Evolutionary conservation across 495 filamentous ascomycete species (phyloP).

Genomic region (Penicillium bovifimosum): DNA sequence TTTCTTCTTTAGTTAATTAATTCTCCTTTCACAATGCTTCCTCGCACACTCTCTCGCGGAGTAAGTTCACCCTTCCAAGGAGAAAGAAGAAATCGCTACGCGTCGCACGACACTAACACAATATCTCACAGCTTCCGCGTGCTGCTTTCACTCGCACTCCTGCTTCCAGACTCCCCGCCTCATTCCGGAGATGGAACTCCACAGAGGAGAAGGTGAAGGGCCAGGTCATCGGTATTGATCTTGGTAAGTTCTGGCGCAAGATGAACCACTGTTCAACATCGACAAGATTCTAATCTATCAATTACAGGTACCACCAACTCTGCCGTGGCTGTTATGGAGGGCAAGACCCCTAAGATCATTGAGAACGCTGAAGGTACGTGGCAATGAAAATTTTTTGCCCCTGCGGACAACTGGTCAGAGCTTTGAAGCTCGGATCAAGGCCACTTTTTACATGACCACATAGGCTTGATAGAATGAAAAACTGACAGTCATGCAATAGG

Average conservation of each 20-base stretch:
- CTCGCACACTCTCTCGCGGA: slow-evolving; percentile 54
- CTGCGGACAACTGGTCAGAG: slow-evolving; percentile 9
- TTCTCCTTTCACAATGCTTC: slow-evolving; percentile 45
- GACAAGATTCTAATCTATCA: slow-evolving; percentile 15
- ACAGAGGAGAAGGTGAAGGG: slow-evolving; percentile 90
- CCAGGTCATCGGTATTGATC: slow-evolving; percentile 95
- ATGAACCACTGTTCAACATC: background rate
- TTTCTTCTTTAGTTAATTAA: slow-evolving; percentile 37
- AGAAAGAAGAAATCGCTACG: slow-evolving; percentile 10
- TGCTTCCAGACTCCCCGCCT: slow-evolving; percentile 49
- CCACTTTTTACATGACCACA: background rate
- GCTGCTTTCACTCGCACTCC: slow-evolving; percentile 47
- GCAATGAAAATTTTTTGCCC: slow-evolving; percentile 19
- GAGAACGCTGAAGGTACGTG: slow-evolving; percentile 88
- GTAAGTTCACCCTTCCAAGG: slow-evolving; percentile 50
- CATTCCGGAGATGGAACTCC: slow-evolving; percentile 70
- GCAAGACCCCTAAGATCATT: slow-evolving; percentile 90
- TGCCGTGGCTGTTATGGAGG: slow-evolving; percentile 96
- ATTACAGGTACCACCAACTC: slow-evolving; percentile 89
- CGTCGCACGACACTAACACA: slow-evolving; percentile 23
- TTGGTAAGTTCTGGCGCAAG: slow-evolving; percentile 59
- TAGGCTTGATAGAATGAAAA: background rate
- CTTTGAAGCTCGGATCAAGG: background rate
- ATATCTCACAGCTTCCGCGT: slow-evolving; percentile 36
- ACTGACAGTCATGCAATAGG: slow-evolving; percentile 45